Conservation (phyloP, 2,329 filamentous ascomycete species). For the Penicillium freii region DNA sequence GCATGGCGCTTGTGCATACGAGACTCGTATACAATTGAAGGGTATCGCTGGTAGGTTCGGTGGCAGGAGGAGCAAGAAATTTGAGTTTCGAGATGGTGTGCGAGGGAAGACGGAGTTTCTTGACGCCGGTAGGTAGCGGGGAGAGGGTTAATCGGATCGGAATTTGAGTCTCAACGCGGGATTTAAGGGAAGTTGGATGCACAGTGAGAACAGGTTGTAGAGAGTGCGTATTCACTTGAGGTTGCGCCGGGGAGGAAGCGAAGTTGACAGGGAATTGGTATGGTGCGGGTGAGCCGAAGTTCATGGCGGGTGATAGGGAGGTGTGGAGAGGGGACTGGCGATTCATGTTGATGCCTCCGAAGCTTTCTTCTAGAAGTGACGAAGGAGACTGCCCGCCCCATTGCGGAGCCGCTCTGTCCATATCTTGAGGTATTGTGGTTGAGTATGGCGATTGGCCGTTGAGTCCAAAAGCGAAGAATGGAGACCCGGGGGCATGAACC, state of each 20-base stretch:
- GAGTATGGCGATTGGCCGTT: conserved; percentile 42
- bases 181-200: conserved; percentile 71
- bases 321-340: conserved; percentile 42
- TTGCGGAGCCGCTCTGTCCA: conserved; percentile 33
- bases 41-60: conserved; percentile 67
- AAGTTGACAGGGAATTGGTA: conserved; percentile 42
- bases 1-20: conserved; percentile 91
- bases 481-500: conserved; percentile 25
- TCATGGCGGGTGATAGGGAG: conserved; percentile 39
- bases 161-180: conserved; percentile 94
- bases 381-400: conserved; percentile 46
- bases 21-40: conserved; percentile 77
- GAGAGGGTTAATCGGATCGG: conserved; percentile 78
- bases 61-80: conserved; percentile 70
- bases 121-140: conserved; percentile 70
- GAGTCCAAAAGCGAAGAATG: conserved; percentile 36
- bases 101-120: conserved; percentile 78
- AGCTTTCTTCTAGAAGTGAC: conserved; percentile 46
- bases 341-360: conserved; percentile 48
- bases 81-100: conserved; percentile 96
- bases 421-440: conserved; percentile 28
- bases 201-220: conserved; percentile 54
- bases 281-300: conserved; percentile 32
- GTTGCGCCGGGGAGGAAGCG: conserved; percentile 29
- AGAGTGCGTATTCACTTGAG: conserved; percentile 29